Conservation (phyloP, 2,329 filamentous ascomycete genomes). For the Aspergillus piperis region DNA sequence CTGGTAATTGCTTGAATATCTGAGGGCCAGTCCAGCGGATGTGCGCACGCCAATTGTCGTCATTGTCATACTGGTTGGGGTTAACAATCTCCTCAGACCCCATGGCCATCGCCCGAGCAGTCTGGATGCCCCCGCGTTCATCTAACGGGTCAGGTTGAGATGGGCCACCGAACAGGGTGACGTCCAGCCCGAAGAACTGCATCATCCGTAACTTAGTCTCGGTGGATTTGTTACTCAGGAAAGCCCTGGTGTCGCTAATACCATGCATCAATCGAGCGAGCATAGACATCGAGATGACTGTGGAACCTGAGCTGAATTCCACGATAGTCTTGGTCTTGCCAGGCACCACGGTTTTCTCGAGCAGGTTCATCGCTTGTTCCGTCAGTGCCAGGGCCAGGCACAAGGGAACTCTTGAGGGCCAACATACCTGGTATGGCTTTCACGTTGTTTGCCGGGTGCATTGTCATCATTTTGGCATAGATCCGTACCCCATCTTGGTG, state of each 20-base stretch:
- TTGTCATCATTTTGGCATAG: slow-evolving; percentile 67
- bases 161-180: slow-evolving; percentile 61
- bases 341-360: slow-evolving; percentile 46
- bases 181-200: slow-evolving; percentile 61
- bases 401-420: neutral
- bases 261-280: slow-evolving; percentile 55
- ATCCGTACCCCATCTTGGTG: slow-evolving; percentile 61
- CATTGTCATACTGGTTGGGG: slow-evolving; percentile 60
- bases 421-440: slow-evolving; percentile 57
- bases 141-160: slow-evolving; percentile 60
- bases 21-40: slow-evolving; percentile 62
- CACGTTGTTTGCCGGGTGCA: slow-evolving; percentile 66
- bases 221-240: slow-evolving; percentile 61
- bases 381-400: neutral
- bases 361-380: slow-evolving; percentile 52
- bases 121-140: slow-evolving; percentile 55
- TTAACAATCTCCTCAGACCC: slow-evolving; percentile 51
- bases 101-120: slow-evolving; percentile 46
- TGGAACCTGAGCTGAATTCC: slow-evolving; percentile 64
- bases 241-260: slow-evolving; percentile 56
- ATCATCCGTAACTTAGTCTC: slow-evolving; percentile 56
- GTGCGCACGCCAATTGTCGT: slow-evolving; percentile 49
- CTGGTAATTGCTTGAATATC: slow-evolving; percentile 57
- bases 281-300: slow-evolving; percentile 62
- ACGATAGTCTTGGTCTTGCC: slow-evolving; percentile 55